Percentiles rank a stretch among this genome's conserved stretches.
These are phyloP conservation scores for Saturnispora dispora DNA, from an alignment of 805 yeast genomes.

Conservation along the genomic window DNA sequence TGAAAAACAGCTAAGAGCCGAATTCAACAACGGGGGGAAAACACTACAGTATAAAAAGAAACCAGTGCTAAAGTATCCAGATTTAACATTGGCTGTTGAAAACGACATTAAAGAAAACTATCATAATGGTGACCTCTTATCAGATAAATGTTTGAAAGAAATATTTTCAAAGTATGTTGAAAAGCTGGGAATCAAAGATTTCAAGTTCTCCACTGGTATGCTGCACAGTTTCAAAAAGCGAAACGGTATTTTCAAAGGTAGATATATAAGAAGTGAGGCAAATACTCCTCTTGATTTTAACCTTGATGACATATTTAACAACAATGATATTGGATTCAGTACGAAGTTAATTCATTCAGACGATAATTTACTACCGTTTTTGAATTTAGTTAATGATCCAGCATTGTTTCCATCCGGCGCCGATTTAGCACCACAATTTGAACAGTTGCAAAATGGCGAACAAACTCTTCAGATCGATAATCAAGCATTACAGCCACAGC, in stretches of 20 bases:
- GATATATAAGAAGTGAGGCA: background rate
- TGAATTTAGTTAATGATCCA: background rate
- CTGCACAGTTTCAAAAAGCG: conserved; percentile 27
- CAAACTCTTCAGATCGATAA: background rate
- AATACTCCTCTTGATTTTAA: conserved; percentile 9
- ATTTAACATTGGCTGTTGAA: conserved; percentile 27
- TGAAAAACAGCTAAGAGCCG: conserved; percentile 20
- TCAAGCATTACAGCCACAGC: background rate
- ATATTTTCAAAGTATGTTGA: conserved; percentile 13
- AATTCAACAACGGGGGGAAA: conserved; percentile 20
- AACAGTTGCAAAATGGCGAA: background rate
- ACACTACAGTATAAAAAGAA: conserved; percentile 22
- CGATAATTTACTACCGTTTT: conserved; percentile 19
- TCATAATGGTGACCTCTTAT: conserved; percentile 15
- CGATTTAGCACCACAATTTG: background rate
- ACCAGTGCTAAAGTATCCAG: conserved; percentile 29
- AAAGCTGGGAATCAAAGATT: conserved; percentile 20
- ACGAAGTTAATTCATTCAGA: conserved; percentile 31
- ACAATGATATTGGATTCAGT: conserved; percentile 27
- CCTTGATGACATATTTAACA: conserved; percentile 24
- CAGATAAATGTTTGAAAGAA: conserved; percentile 23
- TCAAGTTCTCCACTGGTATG: conserved; percentile 28
- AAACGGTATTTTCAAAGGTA: conserved; percentile 19
- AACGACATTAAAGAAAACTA: conserved; percentile 15
- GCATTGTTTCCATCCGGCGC: background rate